Evolutionary conservation across 2,329 filamentous ascomycete genomes (phyloP).

Genomic region (Cordyceps tenuipes): DNA sequence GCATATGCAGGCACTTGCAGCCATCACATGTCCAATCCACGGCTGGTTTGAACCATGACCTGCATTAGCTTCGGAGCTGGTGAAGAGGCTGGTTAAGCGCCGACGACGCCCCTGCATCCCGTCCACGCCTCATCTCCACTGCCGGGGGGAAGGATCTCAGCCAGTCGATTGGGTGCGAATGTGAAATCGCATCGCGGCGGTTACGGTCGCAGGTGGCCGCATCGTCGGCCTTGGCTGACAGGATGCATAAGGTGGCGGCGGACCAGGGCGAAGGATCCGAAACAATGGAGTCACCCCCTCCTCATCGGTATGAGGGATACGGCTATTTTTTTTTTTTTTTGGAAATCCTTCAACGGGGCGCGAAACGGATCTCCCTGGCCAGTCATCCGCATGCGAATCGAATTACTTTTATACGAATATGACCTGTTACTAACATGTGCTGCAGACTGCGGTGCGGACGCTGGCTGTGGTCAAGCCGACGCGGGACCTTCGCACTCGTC

Average conservation of each 20-base stretch:
- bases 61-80: constrained; percentile 9
- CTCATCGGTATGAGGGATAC: not conserved
- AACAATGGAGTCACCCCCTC: not conserved
- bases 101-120: constrained; percentile 8
- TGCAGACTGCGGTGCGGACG: constrained; percentile 57
- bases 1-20: not conserved
- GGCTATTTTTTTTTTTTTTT: not conserved
- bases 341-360: no score
- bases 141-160: not conserved
- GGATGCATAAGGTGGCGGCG: not conserved
- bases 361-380: not conserved
- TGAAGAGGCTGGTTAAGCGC: constrained; percentile 3
- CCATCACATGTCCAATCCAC: not conserved
- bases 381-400: not conserved
- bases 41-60: constrained; percentile 4
- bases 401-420: not conserved
- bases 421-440: constrained; percentile 13
- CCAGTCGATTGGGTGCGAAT: constrained; percentile 1
- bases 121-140: not conserved
- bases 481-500: constrained; percentile 71
- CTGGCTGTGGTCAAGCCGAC: constrained; percentile 66
- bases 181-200: constrained; percentile 9
- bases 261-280: not conserved
- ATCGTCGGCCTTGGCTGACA: not conserved
- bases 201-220: constrained; percentile 10